phyloP scores from a whole-genome alignment of 148 eudicot genomes.

The Chenopodium suecicum region DNA sequence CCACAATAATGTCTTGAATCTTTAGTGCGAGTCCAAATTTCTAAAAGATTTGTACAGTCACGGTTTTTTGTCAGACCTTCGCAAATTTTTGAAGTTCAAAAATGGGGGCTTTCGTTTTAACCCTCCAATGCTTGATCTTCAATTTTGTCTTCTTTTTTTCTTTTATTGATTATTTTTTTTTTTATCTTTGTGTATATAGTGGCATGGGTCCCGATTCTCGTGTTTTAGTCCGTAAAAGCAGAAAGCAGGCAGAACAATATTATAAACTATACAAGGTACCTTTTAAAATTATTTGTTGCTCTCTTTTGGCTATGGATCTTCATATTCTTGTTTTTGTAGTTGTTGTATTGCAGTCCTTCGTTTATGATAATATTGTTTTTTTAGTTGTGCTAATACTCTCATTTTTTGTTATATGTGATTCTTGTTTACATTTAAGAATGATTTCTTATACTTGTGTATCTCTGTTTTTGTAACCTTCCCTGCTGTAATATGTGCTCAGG shows the following conservation, averaged over 20 bases:
- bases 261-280: slow-evolving; percentile 77
- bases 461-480: neutral
- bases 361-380: neutral
- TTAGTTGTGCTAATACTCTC: neutral
- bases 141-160: no score
- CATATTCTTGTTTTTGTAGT: slow-evolving; percentile 1
- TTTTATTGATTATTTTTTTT: neutral
- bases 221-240: slow-evolving; percentile 91
- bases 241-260: slow-evolving; percentile 98
- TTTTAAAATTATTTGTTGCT: slow-evolving; percentile 1
- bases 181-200: slow-evolving; percentile 41
- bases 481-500: neutral
- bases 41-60: neutral
- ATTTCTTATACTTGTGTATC: neutral
- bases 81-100: neutral
- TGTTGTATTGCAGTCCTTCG: neutral
- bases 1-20: neutral
- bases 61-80: neutral
- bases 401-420: neutral
- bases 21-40: neutral
- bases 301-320: neutral
- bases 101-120: neutral
- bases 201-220: slow-evolving; percentile 99
- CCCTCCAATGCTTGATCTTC: neutral
- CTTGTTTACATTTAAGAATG: neutral